A percentile compares a stretch with the other conserved stretches of the same genome.
phyloP scores from a whole-genome alignment of 495 filamentous ascomycete species.

The Daldinia bambusicola region DNA sequence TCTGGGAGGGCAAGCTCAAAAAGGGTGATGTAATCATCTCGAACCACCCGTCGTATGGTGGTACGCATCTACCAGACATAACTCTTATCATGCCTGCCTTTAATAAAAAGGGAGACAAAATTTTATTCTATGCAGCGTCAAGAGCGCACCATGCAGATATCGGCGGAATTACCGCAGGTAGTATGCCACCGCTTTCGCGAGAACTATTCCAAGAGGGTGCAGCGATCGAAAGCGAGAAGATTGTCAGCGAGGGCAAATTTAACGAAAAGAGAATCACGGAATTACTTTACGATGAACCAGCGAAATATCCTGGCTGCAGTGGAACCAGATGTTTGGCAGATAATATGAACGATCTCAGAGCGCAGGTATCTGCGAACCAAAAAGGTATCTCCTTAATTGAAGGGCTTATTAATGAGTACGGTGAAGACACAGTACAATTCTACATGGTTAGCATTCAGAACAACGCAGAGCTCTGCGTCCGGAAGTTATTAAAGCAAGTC shows the following conservation, averaged over 20 bases:
- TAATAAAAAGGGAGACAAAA: conserved; percentile 74
- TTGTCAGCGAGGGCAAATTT: conserved; percentile 89
- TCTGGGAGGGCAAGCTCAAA: conserved; percentile 89
- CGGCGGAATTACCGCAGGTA: conserved; percentile 93
- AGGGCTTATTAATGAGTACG: conserved; percentile 86
- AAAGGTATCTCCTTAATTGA: conserved; percentile 94
- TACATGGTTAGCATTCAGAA: conserved; percentile 96
- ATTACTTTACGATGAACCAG: conserved; percentile 83
- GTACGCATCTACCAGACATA: conserved; percentile 84
- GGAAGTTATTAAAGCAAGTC: conserved; percentile 83
- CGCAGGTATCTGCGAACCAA: conserved; percentile 94
- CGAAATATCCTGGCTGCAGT: conserved; percentile 84
- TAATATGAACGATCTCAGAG: conserved; percentile 95
- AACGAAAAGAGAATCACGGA: conserved; percentile 88
- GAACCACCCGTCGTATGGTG: conserved; percentile 95
- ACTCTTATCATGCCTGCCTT: conserved; percentile 96
- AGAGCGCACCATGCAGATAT: conserved; percentile 98
- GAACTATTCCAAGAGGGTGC: conserved; percentile 97
- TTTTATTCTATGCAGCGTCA: conserved; percentile 96
- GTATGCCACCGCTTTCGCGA: conserved; percentile 94
- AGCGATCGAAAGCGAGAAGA: conserved; percentile 90
- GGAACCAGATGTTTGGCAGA: conserved; percentile 91
- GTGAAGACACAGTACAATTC: conserved; percentile 88
- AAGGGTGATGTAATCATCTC: conserved; percentile 94
- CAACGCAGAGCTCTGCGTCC: conserved; percentile 88